Conservation (phyloP, 2,329 filamentous ascomycete genomes). For the Graphilbum sp. region DNA sequence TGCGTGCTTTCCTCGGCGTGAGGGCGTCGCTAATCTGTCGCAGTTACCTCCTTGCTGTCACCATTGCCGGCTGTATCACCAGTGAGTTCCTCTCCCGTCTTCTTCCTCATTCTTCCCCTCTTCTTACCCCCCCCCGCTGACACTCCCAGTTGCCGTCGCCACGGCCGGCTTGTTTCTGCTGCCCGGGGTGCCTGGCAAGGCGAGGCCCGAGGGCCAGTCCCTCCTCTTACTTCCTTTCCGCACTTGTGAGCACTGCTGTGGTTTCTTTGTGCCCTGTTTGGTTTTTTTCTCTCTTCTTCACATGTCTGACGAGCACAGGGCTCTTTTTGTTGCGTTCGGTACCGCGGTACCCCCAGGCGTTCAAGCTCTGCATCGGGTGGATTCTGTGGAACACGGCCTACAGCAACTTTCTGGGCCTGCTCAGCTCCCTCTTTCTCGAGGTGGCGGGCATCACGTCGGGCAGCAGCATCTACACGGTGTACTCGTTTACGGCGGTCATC, state of each 20-base stretch:
- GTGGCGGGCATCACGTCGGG: conserved; percentile 1
- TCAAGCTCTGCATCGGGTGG: conserved; percentile 4
- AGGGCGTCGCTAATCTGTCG: no score
- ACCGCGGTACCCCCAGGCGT: conserved; percentile 1
- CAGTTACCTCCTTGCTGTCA: conserved; percentile 3
- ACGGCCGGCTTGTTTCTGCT: neutral
- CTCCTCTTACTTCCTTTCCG: neutral
- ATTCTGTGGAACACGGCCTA: conserved; percentile 4
- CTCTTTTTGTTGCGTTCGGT: neutral
- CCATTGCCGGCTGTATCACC: conserved; percentile 1
- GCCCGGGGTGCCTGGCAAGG: neutral
- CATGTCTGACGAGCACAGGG: neutral
- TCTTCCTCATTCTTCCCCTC: neutral
- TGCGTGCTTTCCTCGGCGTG: no score
- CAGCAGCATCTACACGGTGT: conserved; percentile 3
- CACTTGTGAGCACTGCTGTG: neutral
- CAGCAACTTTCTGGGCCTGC: conserved; percentile 1
- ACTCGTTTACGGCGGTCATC: conserved; percentile 1
- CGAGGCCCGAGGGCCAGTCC: neutral
- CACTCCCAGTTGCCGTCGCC: neutral
- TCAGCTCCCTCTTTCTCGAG: conserved; percentile 3
- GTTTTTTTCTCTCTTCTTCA: neutral
- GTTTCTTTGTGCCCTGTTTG: no score
- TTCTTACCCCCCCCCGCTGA: no score
- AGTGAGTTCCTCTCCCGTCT: neutral